Base-by-base conservation (phyloP, 23 red algal species). In the Gracilariopsis chorda region DNA sequence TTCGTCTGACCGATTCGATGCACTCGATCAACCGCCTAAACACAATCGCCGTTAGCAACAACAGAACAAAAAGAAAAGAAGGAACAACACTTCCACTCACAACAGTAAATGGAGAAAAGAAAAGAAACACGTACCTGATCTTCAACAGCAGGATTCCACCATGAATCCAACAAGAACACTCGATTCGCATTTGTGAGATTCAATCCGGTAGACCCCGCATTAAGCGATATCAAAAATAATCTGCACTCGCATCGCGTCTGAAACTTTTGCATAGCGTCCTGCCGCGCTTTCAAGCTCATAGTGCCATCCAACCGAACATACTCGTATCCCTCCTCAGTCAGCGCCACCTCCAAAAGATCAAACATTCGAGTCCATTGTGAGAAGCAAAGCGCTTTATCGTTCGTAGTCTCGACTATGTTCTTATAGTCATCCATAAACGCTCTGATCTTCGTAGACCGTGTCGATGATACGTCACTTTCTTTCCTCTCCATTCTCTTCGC, bases 121-220 rank as follows among this genome's bases (percentile, higher is more conserved):
- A 52, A 46, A 76, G 4, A 2, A 52, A 4, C 59, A 64, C 59
- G 3, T 64, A 64, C 59, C 59, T 94, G 95, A 19, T 92, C 95
- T 77, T 96, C 94, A 7, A 92, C 94, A 17, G 87, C 83, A 16
- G 92, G 92, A 77, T 98, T 98, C 91, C 91, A 98, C 95, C 95
- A 98, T 28, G 80, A 60, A 81, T 98, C 95, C 17, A 98, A 34
- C n/a, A 98, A 27, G 78, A 92, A 90, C 27, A 98, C 92, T 34
- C 88, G 91, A 57, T 90, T 90, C 33, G 95, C 95, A 4, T 35
- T 32, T 13, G 95, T 98, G 16, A 98, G 92, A 85, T 98, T 98
- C 2, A 98, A 65, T 3, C 88, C 95, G 28, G 90, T 78, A 8
- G 86, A 80, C 51, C 92, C 95, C 19, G 95, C 95, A 20, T 90